These are phyloP conservation scores for Wallacemonas sp. DNA, from an alignment of 208 protist species.

Conservation along the genomic window DNA sequence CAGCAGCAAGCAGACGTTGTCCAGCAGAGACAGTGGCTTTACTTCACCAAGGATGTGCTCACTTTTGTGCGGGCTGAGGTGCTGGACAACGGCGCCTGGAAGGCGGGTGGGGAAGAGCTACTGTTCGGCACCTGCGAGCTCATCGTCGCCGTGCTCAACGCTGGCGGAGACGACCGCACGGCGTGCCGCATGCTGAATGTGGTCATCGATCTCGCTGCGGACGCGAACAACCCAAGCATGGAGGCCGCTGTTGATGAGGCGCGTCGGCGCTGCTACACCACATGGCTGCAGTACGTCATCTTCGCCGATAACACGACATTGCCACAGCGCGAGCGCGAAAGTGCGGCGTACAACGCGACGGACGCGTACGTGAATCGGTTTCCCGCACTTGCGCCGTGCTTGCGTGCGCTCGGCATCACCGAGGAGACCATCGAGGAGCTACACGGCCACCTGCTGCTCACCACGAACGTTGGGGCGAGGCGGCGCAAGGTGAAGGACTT, in stretches of 20 bases:
- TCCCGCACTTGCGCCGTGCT: constrained; percentile 32
- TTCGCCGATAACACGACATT: constrained; percentile 26
- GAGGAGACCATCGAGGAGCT: constrained; percentile 46
- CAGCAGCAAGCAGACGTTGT: constrained; percentile 47
- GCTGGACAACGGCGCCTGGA: constrained; percentile 43
- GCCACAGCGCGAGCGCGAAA: constrained; percentile 32
- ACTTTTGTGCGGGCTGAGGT: constrained; percentile 51
- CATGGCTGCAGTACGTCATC: constrained; percentile 43
- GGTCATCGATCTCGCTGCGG: constrained; percentile 28
- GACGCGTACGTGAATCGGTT: constrained; percentile 54
- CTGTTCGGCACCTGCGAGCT: constrained; percentile 34
- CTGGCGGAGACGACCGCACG: constrained; percentile 38
- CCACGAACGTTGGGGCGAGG: constrained; percentile 26
- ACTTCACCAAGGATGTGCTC: constrained; percentile 64
- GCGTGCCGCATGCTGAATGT: constrained; percentile 39
- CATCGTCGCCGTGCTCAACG: constrained; percentile 39
- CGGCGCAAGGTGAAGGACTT: constrained; percentile 69
- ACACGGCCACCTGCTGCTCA: constrained; percentile 53
- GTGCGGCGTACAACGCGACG: constrained; percentile 30
- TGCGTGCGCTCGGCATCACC: constrained; percentile 32
- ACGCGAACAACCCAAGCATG: constrained; percentile 16
- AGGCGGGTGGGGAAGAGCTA: constrained; percentile 27
- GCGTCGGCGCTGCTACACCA: constrained; percentile 33
- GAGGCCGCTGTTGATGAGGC: constrained; percentile 33
- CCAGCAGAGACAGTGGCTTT: constrained; percentile 61